Evolutionary conservation across 345 rosid species (phyloP), one percentile per base, ranked within the genome.

Genomic region (Lumnitzera racemosa): DNA sequence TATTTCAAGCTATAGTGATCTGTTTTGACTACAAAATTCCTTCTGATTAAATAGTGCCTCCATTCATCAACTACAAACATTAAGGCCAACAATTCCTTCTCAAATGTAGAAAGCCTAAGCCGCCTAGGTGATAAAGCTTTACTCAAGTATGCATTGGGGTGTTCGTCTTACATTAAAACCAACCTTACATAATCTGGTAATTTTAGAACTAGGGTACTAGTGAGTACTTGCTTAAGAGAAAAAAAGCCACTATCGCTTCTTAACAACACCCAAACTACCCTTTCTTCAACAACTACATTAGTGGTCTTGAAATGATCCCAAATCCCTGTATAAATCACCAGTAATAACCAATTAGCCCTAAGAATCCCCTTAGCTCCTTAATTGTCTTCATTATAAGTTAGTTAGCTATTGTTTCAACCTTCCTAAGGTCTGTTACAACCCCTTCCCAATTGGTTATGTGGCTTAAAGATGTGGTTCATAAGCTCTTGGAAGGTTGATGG

Each of bases 1-100:
- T 16, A 47, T 36, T 56, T 55, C 6, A 46, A 12, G 15, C 54
- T 55, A 23, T 64, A 53, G 11, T 56, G 68, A 56, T 64, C 68
- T 1, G 55, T 64, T 12, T 16, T 46, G 7, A 64, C 55, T 4
- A 55, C 12, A 15, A 64, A 64, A 17, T 46, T 46, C 13, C 43
- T 20, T 0, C 54, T 47, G 10, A 55, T 1, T 15, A 64, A 14
- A 20, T 64, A 64, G 1, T 55, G 47, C 3, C 11, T 12, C 68
- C 68, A 64, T 16, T 61, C 9, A 1, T 49, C 43, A 11, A 61
- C 56, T 15, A 56, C 56, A 27, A 50, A 25, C 13, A 64, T 12
- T 5, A 64, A 43, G 2, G 68, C 51, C 11, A 46, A 24, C 54
- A 64, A 13, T 13, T 64, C 68, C 20, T 47, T 55, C 13, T 64